A percentile compares a stretch with the other conserved stretches of the same genome.
Conservation (phyloP, 768 basidiomycete genomes). For the Mycena haematopus region DNA sequence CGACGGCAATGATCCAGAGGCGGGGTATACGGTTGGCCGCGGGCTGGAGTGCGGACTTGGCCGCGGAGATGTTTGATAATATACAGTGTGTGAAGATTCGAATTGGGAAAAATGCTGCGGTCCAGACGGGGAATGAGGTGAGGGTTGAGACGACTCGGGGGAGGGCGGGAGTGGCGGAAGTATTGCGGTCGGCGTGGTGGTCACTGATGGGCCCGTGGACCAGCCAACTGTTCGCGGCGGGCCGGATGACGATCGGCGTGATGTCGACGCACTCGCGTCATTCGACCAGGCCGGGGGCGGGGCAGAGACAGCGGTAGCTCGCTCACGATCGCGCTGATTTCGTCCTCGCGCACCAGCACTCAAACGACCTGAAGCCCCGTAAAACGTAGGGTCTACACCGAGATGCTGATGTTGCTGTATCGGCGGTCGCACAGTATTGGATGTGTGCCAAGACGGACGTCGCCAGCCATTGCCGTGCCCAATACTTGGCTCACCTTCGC, state of each 20-base stretch:
- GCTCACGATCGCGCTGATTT: constrained; percentile 29
- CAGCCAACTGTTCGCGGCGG: constrained; percentile 23
- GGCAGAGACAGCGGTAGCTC: constrained; percentile 10
- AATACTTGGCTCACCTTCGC: constrained; percentile 17
- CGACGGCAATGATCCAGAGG: constrained; percentile 37
- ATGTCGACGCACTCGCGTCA: constrained; percentile 18
- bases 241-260: constrained; percentile 22
- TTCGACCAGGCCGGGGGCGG: constrained; percentile 24
- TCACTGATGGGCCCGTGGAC: constrained; percentile 13
- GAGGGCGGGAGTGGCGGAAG: constrained; percentile 50
- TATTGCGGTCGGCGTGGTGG: constrained; percentile 9
- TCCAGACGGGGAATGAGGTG: constrained; percentile 37
- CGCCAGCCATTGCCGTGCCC: constrained; percentile 35
- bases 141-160: constrained; percentile 45
- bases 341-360: constrained; percentile 24
- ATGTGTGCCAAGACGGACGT: constrained; percentile 57
- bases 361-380: constrained; percentile 18
- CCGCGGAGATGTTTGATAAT: constrained; percentile 66
- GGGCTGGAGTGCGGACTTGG: constrained; percentile 41
- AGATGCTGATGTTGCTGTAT: constrained; percentile 31
- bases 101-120: constrained; percentile 29
- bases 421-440: constrained; percentile 35
- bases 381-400: constrained; percentile 18
- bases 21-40: constrained; percentile 56
- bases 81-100: constrained; percentile 63